phyloP scores from a whole-genome alignment of 257 asterid species.

The Catharanthus roseus region DNA sequence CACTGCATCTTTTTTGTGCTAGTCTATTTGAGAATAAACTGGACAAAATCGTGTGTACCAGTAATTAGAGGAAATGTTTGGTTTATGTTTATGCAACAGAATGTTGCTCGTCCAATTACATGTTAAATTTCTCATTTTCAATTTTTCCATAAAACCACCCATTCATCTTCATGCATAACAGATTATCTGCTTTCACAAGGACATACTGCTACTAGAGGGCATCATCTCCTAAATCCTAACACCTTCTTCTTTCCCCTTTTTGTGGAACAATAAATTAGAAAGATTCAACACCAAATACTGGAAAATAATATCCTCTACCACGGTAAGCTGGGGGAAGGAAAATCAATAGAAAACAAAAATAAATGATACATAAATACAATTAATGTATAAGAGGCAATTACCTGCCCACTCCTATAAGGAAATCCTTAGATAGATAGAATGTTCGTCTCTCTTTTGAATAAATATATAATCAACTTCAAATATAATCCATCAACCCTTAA shows the following conservation, averaged over 20 bases:
- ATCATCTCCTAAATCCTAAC: not conserved
- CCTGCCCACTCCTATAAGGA: too few species aligned
- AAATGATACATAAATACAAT: too few species aligned
- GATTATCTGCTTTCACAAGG: not conserved
- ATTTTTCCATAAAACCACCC: not conserved
- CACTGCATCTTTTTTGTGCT: not conserved
- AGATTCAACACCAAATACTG: too few species aligned
- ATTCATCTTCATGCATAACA: not conserved
- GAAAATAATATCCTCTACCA: too few species aligned
- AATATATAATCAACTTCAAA: too few species aligned
- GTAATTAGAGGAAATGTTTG: not conserved
- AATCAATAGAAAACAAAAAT: too few species aligned
- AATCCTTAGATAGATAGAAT: too few species aligned
- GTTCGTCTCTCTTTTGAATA: too few species aligned
- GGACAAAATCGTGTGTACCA: not conserved
- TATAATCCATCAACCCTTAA: too few species aligned
- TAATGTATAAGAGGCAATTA: too few species aligned
- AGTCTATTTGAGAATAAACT: not conserved
- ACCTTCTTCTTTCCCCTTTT: not conserved
- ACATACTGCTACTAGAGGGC: not conserved
- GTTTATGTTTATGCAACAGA: not conserved
- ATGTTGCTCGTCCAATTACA: not conserved
- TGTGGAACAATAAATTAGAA: not conserved
- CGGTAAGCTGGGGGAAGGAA: too few species aligned
- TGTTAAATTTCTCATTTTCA: not conserved